Conservation (phyloP, 2,329 filamentous ascomycete genomes). For the Colletotrichum lindemuthianum region DNA sequence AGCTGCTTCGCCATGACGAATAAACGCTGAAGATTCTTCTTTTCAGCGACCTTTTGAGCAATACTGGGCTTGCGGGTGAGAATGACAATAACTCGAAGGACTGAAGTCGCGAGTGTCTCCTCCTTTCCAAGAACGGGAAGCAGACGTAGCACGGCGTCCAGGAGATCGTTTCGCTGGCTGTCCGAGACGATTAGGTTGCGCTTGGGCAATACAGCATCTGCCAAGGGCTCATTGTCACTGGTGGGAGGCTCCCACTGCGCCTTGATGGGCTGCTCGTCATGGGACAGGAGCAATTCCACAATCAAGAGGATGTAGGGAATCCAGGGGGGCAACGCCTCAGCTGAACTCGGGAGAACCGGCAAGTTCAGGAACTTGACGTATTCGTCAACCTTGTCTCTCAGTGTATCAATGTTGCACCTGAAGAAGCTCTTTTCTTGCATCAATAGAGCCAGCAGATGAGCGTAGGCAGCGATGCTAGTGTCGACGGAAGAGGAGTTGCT, state of each 20-base stretch:
- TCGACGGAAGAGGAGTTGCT: conserved; percentile 73
- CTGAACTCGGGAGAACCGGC: conserved; percentile 41
- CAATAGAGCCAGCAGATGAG: conserved; percentile 88
- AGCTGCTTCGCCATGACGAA: conserved; percentile 97
- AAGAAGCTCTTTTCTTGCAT: conserved; percentile 88
- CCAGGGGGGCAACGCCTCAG: conserved; percentile 88
- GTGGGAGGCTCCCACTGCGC: conserved; percentile 74
- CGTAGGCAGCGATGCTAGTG: conserved; percentile 81
- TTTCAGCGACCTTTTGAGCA: conserved; percentile 82
- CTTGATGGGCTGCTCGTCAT: conserved; percentile 83
- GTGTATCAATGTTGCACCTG: conserved; percentile 74
- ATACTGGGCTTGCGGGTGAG: conserved; percentile 82
- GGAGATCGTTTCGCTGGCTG: conserved; percentile 75
- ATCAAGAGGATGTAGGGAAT: conserved; percentile 90
- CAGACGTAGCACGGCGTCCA: conserved; percentile 82
- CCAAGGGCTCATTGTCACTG: conserved; percentile 58
- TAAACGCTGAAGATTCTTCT: conserved; percentile 86
- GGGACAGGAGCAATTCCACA: conserved; percentile 87
- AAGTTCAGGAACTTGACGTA: conserved; percentile 84
- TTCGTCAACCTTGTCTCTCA: conserved; percentile 80
- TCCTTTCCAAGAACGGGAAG: conserved; percentile 90
- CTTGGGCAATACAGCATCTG: conserved; percentile 62
- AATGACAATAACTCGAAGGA: conserved; percentile 85
- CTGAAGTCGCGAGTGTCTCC: conserved; percentile 82
- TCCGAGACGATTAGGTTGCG: conserved; percentile 64